Evolutionary conservation across 2,329 filamentous ascomycete genomes (phyloP), one percentile per base, ranked within the genome.

Genomic region (Fusarium redolens): DNA sequence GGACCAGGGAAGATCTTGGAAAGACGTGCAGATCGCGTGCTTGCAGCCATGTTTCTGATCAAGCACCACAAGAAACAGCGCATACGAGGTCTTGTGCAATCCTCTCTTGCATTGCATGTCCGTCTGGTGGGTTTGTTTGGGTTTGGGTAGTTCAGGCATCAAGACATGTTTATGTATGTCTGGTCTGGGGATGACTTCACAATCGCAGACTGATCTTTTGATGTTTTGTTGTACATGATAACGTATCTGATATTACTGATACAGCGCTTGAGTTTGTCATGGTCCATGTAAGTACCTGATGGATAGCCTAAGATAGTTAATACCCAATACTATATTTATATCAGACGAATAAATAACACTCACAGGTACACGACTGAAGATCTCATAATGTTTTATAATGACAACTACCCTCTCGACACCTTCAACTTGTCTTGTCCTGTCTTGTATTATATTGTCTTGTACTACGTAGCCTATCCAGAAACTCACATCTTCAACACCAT

Each of bases 1-100:
- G 38, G 33, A 43, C 56, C 54, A 69, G 28, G 56, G 61, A 69
- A 75, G 77, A 78, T 78, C 77, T 77, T 73, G 67, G 54, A 68
- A 70, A 72, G 62, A 66, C 47, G 61, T 67, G 74, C 73, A 74
- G 74, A 74, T 77, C 78, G 76, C 75, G 73, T 78, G 70, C 77
- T 74, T 78, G 78, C 78, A 78, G 74, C 68, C 62, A 62, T 71
- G 72, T 79, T 71, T 79, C 75, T 79, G 78, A 79, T 79, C 73
- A 61, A 60, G 76, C 78, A 35, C 55, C 63, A 79, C 78, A 61
- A 63, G 52, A 45, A 65, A 75, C 69, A 58, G 51, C 71, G 62
- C 72, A 75, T 77, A 76, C 75, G 72, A 76, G 63, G 67, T 64
- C 52, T 60, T 47, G 74, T 75, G 37, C 40, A 25, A 52, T 52